Percentiles rank a stretch among this genome's conserved stretches.
These are phyloP conservation scores for Colletotrichum somersetense DNA, from an alignment of 2,329 filamentous ascomycete genomes.

Conservation along the genomic window DNA sequence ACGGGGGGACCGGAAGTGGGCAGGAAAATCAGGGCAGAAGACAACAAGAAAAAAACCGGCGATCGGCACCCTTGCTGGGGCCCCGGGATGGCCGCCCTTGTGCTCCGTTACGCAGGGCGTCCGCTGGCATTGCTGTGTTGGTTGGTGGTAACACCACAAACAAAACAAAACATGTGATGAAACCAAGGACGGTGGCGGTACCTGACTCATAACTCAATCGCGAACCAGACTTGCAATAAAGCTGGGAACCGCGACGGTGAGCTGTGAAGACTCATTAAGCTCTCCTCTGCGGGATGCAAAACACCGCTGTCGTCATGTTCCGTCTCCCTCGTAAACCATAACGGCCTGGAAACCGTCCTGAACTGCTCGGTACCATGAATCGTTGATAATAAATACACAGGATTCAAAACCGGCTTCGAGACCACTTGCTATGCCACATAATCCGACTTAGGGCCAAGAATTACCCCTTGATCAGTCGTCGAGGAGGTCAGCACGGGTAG, in stretches of 20 bases:
- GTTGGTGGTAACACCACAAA: slow-evolving; percentile 17
- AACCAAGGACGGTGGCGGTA: slow-evolving; percentile 17
- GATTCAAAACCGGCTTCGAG: slow-evolving; percentile 16
- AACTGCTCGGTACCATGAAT: slow-evolving; percentile 3
- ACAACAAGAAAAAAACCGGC: slow-evolving; percentile 15
- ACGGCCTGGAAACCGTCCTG: not conserved
- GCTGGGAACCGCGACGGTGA: not conserved
- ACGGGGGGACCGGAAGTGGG: slow-evolving; percentile 1
- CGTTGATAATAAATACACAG: not conserved
- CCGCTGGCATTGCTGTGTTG: not conserved
- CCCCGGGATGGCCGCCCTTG: slow-evolving; percentile 14
- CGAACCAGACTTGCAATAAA: slow-evolving; percentile 9
- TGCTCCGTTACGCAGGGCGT: slow-evolving; percentile 22
- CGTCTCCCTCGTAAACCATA: slow-evolving; percentile 32
- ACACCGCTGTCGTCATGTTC: slow-evolving; percentile 36
- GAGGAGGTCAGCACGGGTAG: slow-evolving; percentile 15
- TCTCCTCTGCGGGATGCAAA: slow-evolving; percentile 27
- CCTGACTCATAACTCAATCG: slow-evolving; percentile 28
- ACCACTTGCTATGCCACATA: slow-evolving; percentile 9
- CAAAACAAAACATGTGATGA: slow-evolving; percentile 39
- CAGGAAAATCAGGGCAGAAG: slow-evolving; percentile 36
- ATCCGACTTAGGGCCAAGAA: slow-evolving; percentile 2
- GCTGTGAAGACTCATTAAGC: slow-evolving; percentile 28
- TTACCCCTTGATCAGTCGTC: slow-evolving; percentile 26
- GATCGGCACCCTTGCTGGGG: slow-evolving; percentile 11